Evolutionary conservation across 805 yeast species (phyloP).

Genomic region (Starmerella apis): DNA sequence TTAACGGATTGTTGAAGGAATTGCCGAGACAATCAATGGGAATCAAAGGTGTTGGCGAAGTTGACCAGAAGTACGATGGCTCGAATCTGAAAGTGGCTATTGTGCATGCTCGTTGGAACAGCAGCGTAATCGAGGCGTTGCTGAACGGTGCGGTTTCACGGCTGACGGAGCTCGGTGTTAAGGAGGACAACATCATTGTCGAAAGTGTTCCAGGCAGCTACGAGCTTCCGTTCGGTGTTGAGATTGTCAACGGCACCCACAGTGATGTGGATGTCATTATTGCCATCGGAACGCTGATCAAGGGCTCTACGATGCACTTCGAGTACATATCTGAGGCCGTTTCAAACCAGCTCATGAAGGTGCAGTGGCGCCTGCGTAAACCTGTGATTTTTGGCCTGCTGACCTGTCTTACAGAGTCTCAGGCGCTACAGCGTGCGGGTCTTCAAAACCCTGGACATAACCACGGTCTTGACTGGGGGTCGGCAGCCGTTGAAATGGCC

Average conservation of each 20-base stretch:
- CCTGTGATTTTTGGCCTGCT: slow-evolving; percentile 92
- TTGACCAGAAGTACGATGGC: slow-evolving; percentile 59
- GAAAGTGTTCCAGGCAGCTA: slow-evolving; percentile 92
- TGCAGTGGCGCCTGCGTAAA: slow-evolving; percentile 55
- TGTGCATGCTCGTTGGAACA: slow-evolving; percentile 94
- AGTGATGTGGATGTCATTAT: slow-evolving; percentile 63
- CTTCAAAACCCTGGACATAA: slow-evolving; percentile 66
- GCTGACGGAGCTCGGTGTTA: slow-evolving; percentile 56
- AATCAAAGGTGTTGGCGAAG: slow-evolving; percentile 66
- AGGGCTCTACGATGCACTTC: slow-evolving; percentile 96
- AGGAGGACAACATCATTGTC: slow-evolving; percentile 61
- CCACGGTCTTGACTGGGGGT: slow-evolving; percentile 98
- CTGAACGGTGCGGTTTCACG: slow-evolving; percentile 64
- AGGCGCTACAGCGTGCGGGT: slow-evolving; percentile 90
- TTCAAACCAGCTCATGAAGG: slow-evolving; percentile 70
- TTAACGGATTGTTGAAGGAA: background rate
- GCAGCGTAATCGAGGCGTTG: slow-evolving; percentile 60
- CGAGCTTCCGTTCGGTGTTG: slow-evolving; percentile 80
- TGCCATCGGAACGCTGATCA: slow-evolving; percentile 88
- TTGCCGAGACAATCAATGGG: slow-evolving; percentile 11
- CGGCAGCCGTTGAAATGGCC: slow-evolving; percentile 62
- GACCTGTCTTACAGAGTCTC: slow-evolving; percentile 88
- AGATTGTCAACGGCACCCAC: slow-evolving; percentile 29
- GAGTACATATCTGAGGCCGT: slow-evolving; percentile 92
- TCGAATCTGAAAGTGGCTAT: slow-evolving; percentile 59